These are phyloP conservation scores for Sugiyamaella grinbergsii DNA, from an alignment of 1,139 yeast species.

Conservation along the genomic window DNA sequence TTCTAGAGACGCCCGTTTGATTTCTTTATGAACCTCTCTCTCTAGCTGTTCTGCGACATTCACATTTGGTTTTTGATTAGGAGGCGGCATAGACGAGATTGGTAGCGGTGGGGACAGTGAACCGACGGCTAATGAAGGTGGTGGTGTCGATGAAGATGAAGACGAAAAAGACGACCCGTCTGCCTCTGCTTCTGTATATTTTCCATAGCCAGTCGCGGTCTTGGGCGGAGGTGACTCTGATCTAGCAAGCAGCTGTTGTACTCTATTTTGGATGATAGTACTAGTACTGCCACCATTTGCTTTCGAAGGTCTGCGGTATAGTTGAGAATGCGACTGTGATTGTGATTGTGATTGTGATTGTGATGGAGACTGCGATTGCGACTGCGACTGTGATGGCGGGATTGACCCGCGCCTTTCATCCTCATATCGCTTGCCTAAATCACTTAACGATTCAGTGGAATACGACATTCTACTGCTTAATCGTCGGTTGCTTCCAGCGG, in stretches of 20 bases:
- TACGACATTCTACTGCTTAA: slow-evolving; percentile 25
- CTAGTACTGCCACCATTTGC: not conserved
- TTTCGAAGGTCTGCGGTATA: not conserved
- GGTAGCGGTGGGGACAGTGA: not conserved
- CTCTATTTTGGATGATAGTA: slow-evolving; percentile 58
- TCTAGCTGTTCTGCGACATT: slow-evolving; percentile 20
- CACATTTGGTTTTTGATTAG: not conserved
- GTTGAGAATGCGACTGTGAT: not conserved
- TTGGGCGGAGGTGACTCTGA: slow-evolving; percentile 52
- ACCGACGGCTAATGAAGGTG: no score
- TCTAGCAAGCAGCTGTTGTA: slow-evolving; percentile 58
- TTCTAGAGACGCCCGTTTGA: slow-evolving; percentile 19
- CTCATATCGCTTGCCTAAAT: slow-evolving; percentile 15
- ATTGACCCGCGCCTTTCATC: not conserved
- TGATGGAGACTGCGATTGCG: not conserved
- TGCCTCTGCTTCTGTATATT: slow-evolving; percentile 53
- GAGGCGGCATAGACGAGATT: slow-evolving; percentile 12
- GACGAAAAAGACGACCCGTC: not conserved
- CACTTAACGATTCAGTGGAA: slow-evolving; percentile 29
- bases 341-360: not conserved
- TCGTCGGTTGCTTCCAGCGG: slow-evolving; percentile 16
- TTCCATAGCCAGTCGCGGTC: slow-evolving; percentile 78
- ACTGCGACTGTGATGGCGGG: not conserved
- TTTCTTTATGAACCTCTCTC: slow-evolving; percentile 19
- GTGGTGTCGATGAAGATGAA: not conserved